Conservation (phyloP, 2,329 filamentous ascomycete genomes). For the Stagonosporopsis rhizophila region DNA sequence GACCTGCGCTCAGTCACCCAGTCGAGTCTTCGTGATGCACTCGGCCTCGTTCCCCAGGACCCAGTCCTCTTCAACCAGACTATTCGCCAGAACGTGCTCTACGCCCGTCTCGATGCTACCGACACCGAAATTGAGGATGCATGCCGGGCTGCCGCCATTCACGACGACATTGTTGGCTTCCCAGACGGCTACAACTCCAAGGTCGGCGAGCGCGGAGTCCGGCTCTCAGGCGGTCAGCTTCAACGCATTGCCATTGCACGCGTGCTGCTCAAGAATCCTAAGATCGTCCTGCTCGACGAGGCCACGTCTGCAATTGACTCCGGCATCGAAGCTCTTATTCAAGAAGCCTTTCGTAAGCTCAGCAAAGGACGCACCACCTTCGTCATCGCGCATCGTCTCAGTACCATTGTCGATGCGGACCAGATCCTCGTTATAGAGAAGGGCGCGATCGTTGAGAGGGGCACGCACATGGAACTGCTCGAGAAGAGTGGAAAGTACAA, state of each 20-base stretch:
- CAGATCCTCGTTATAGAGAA: conserved; percentile 81
- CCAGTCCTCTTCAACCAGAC: conserved; percentile 69
- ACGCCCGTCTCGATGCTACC: conserved; percentile 67
- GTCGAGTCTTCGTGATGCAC: conserved; percentile 62
- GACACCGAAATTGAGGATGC: conserved; percentile 67
- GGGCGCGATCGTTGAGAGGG: conserved; percentile 78
- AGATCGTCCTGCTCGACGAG: conserved; percentile 86
- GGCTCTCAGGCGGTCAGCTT: conserved; percentile 69
- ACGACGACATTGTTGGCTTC: conserved; percentile 69
- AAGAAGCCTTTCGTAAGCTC: conserved; percentile 65
- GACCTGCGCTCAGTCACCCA: conserved; percentile 67
- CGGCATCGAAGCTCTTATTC: conserved; percentile 70
- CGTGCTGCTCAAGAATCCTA: conserved; percentile 78
- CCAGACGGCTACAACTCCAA: conserved; percentile 53
- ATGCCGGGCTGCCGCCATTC: conserved; percentile 67
- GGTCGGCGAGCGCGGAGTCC: conserved; percentile 51
- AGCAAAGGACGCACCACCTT: conserved; percentile 70
- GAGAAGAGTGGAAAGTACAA: conserved; percentile 74
- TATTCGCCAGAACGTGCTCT: conserved; percentile 70
- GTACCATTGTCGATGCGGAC: conserved; percentile 84
- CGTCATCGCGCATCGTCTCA: conserved; percentile 78
- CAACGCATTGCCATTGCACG: conserved; percentile 74
- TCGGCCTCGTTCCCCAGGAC: conserved; percentile 71
- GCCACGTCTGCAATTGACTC: conserved; percentile 88
- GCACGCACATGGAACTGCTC: conserved; percentile 80